Evolutionary conservation across 441 rosid species (phyloP).

Genomic region (Eutrema salsugineum): DNA sequence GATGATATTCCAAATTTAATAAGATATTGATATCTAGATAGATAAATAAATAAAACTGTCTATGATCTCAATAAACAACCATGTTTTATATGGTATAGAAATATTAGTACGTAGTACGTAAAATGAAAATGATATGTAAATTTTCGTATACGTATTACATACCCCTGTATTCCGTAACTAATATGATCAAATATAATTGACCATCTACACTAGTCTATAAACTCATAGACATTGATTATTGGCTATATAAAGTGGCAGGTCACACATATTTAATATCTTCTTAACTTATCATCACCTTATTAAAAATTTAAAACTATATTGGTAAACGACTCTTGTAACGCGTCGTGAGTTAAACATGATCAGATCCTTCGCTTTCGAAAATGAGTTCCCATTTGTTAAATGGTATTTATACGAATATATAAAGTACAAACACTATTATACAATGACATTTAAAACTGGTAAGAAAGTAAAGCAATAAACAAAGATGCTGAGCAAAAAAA

Average conservation of each 20-base stretch:
- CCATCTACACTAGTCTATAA: neutral
- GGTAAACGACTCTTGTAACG: neutral
- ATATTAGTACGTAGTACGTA: neutral
- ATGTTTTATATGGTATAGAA: neutral
- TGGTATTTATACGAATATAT: neutral
- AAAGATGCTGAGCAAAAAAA: too few species aligned
- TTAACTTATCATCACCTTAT: neutral
- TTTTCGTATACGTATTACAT: neutral
- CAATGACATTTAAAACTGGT: too few species aligned
- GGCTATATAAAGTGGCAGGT: conserved; percentile 7
- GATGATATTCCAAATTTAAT: neutral
- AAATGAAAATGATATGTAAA: neutral
- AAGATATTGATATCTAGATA: neutral
- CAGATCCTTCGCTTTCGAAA: neutral
- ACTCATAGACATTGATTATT: neutral
- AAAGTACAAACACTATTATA: conserved; percentile 2
- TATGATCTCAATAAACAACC: neutral
- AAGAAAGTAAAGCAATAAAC: neutral
- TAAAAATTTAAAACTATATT: neutral
- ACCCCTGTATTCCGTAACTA: neutral
- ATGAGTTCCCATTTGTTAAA: conserved; percentile 3
- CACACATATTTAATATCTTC: neutral
- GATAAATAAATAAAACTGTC: neutral
- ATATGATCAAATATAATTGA: neutral
- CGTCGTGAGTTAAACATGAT: conserved; percentile 1